Evolutionary conservation across 176 grass and related monocot species (phyloP).

Genomic region (Triticum timopheevii): DNA sequence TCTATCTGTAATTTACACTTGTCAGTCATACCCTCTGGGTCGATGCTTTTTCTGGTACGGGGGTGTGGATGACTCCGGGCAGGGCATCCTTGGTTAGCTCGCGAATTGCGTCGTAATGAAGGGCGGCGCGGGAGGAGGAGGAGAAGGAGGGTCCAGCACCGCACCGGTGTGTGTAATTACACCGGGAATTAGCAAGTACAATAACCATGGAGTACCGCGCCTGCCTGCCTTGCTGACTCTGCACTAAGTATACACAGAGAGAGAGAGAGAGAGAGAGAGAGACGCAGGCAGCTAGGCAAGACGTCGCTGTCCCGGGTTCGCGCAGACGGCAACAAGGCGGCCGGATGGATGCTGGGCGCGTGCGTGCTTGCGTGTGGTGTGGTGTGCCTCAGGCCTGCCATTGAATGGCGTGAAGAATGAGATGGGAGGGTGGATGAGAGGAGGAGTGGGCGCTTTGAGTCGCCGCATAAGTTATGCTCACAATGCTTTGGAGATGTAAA

Average conservation of each 20-base stretch:
- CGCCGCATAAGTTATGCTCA: too few relatives aligned
- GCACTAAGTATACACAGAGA: background rate
- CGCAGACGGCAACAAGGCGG: background rate
- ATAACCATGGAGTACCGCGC: background rate
- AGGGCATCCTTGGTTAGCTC: background rate
- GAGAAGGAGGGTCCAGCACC: background rate
- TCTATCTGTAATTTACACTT: background rate
- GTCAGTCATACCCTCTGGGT: background rate
- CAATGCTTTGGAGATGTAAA: too few relatives aligned
- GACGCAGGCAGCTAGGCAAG: background rate
- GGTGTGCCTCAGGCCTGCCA: background rate
- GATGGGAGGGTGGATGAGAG: background rate
- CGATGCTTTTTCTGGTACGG: background rate
- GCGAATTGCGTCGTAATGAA: background rate
- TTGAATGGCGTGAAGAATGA: slow-evolving; percentile 33
- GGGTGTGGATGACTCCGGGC: too few relatives aligned
- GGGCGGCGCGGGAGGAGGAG: background rate
- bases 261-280: too few relatives aligned
- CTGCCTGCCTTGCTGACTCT: slow-evolving; percentile 7
- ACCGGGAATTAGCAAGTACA: background rate
- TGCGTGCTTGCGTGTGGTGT: background rate
- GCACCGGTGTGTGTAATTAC: background rate
- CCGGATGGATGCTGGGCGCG: background rate
- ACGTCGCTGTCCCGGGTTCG: background rate
- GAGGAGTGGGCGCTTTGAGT: background rate